phyloP scores from a whole-genome alignment of 768 basidiomycete genomes.

The Tubosaeta sp. region DNA sequence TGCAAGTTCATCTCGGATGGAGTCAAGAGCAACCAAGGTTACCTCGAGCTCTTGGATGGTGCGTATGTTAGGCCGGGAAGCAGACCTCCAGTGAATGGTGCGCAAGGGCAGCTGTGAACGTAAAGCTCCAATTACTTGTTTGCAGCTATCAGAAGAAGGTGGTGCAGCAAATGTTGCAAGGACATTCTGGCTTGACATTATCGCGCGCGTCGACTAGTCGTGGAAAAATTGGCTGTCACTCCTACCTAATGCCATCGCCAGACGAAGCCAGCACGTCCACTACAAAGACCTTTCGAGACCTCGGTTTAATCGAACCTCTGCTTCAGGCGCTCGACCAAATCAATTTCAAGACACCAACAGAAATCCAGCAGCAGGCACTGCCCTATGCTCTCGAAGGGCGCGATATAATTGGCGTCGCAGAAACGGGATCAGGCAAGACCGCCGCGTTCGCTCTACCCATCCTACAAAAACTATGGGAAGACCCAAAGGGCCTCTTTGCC shows the following conservation, averaged over 20 bases:
- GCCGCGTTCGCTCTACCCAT: constrained; percentile 97
- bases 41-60: constrained; percentile 90
- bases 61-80: constrained; percentile 63
- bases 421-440: constrained; percentile 97
- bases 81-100: constrained; percentile 90
- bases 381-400: constrained; percentile 87
- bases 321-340: constrained; percentile 80
- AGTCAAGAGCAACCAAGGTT: constrained; percentile 63
- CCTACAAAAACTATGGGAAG: constrained; percentile 93
- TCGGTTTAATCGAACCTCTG: constrained; percentile 88
- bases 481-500: constrained; percentile 90
- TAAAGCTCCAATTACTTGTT: constrained; percentile 60
- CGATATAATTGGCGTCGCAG: constrained; percentile 98
- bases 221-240: constrained; percentile 7
- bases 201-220: constrained; percentile 2
- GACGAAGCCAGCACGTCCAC: constrained; percentile 55
- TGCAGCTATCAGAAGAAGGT: constrained; percentile 66
- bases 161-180: constrained; percentile 68
- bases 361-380: constrained; percentile 81
- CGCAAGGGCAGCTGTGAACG: constrained; percentile 76
- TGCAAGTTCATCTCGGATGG: constrained; percentile 64
- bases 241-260: constrained; percentile 49
- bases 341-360: constrained; percentile 81
- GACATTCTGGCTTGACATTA: constrained; percentile 46
- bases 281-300: constrained; percentile 62